phyloP scores from a whole-genome alignment of 495 filamentous ascomycete genomes.

The Aspergillus sclerotioniger region DNA sequence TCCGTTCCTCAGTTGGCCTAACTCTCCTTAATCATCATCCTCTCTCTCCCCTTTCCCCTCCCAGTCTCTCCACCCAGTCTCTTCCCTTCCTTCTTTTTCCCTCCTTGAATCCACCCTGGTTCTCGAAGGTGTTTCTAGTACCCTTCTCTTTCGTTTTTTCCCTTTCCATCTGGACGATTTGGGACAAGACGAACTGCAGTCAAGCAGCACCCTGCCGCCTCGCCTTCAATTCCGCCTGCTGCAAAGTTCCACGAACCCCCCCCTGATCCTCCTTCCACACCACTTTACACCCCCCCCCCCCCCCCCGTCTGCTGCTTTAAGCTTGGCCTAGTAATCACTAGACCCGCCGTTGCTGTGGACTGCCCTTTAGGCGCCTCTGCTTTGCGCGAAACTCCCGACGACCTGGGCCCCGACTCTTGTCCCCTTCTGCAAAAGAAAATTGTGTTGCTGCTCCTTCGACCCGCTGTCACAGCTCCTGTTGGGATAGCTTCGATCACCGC shows the following conservation, averaged over 20 bases:
- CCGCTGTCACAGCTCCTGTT: constrained; percentile 24
- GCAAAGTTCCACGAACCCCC: constrained; percentile 26
- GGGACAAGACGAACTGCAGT: constrained; percentile 4
- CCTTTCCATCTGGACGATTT: neutral
- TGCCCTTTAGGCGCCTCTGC: constrained; percentile 26
- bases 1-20: constrained; percentile 4
- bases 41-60: constrained; percentile 21
- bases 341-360: constrained; percentile 33
- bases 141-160: neutral
- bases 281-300: constrained; percentile 16
- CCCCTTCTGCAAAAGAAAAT: constrained; percentile 29
- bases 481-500: constrained; percentile 28
- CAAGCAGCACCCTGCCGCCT: neutral
- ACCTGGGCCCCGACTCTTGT: constrained; percentile 29
- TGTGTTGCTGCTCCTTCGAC: constrained; percentile 28
- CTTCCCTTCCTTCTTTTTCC: constrained; percentile 8
- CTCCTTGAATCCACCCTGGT: constrained; percentile 3
- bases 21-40: constrained; percentile 24
- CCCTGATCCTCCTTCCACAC: constrained; percentile 20
- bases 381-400: constrained; percentile 30
- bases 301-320: constrained; percentile 27
- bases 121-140: constrained; percentile 10
- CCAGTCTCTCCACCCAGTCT: constrained; percentile 16
- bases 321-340: constrained; percentile 30
- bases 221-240: constrained; percentile 18